phyloP scores from a whole-genome alignment of 148 eudicot species.

The Arctostaphylos glauca region DNA sequence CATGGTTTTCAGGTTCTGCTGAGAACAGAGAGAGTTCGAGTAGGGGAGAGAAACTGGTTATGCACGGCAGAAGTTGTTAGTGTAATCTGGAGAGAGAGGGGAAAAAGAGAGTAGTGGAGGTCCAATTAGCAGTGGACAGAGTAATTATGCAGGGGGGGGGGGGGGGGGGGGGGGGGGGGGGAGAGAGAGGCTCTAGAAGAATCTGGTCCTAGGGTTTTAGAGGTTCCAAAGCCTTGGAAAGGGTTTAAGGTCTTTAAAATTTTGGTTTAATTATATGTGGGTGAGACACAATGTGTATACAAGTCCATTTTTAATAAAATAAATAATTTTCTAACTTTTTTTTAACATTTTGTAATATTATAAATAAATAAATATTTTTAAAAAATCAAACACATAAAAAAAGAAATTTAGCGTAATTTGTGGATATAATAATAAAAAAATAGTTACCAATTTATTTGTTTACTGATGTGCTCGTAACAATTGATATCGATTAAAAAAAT shows the following conservation, averaged over 20 bases:
- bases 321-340: no score
- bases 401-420: no score
- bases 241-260: background rate
- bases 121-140: background rate
- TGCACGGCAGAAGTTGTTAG: background rate
- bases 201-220: constrained; percentile 41
- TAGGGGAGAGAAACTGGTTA: background rate
- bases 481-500: no score
- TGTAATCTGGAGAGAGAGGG: background rate
- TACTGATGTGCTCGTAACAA: no score
- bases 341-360: no score
- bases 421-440: no score
- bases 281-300: no score
- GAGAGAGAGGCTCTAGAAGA: constrained; percentile 51
- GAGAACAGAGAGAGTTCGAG: background rate
- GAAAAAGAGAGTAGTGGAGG: background rate
- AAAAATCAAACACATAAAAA: no score
- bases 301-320: no score
- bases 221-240: constrained; percentile 7
- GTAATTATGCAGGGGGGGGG: background rate
- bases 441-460: no score
- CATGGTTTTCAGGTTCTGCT: constrained; percentile 33
- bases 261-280: background rate
- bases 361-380: no score
- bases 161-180: background rate